Conservation (phyloP, 2,329 filamentous ascomycete species). For the Talaromyces sp. region DNA sequence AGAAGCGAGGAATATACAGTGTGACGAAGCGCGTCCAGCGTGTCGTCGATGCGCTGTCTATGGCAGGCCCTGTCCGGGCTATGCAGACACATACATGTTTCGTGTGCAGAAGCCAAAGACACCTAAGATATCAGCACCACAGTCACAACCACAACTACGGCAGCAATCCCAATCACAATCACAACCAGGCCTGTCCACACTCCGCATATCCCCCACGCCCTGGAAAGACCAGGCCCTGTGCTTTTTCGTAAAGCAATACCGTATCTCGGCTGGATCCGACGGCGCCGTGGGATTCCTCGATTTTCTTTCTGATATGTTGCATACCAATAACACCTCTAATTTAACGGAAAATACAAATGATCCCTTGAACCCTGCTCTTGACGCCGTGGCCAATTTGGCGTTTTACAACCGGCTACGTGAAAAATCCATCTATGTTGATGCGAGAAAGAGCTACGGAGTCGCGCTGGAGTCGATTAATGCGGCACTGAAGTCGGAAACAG, state of each 20-base stretch:
- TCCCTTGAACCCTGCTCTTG: neutral
- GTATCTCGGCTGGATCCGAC: neutral
- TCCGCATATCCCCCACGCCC: neutral
- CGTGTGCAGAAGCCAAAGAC: neutral
- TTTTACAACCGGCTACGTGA: neutral
- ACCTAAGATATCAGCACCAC: neutral
- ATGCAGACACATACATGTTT: neutral
- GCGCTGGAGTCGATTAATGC: neutral
- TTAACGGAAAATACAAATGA: neutral
- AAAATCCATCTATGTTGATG: neutral
- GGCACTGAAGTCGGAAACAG: neutral
- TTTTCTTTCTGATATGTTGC: neutral
- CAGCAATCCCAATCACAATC: neutral
- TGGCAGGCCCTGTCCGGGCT: neutral
- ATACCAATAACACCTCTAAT: neutral
- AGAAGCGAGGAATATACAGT: neutral
- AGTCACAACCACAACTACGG: neutral
- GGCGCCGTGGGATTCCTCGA: constrained; percentile 1
- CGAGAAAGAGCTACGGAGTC: neutral
- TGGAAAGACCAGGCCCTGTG: constrained; percentile 1
- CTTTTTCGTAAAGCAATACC: constrained; percentile 1
- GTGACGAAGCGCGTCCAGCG: neutral
- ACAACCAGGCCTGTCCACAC: neutral
- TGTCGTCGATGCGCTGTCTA: neutral
- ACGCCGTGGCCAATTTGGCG: neutral